Conservation (phyloP, 331 rosid genomes). For the Acacia pycnantha region DNA sequence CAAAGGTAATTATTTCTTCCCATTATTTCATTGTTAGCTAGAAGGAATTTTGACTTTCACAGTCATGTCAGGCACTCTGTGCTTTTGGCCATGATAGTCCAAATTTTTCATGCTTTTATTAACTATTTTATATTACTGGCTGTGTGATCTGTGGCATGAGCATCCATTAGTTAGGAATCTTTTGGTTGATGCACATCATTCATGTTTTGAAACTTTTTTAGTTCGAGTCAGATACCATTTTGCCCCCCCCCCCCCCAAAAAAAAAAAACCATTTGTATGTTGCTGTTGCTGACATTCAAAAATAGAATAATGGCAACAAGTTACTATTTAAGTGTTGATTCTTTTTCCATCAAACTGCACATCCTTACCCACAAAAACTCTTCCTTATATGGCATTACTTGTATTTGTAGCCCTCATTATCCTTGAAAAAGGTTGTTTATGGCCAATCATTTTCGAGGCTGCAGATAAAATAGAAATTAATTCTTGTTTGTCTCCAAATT, state of each 20-base stretch:
- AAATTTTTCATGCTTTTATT: neutral
- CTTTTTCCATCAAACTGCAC: neutral
- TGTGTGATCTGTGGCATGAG: neutral
- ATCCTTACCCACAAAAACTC: neutral
- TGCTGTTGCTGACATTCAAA: neutral
- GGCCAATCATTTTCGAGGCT: neutral
- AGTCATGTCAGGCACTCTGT: too few relatives aligned
- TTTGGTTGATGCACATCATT: neutral
- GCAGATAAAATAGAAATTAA: neutral
- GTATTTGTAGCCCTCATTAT: neutral
- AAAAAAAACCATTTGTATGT: neutral
- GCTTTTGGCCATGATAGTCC: neutral
- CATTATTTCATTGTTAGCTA: neutral
- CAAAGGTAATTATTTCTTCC: constrained; percentile 58
- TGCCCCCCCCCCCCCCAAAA: neutral
- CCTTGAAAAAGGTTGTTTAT: neutral
- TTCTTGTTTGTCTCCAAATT: constrained; percentile 12
- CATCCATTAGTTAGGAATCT: neutral
- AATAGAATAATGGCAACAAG: neutral
- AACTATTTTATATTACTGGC: neutral
- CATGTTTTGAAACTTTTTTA: neutral
- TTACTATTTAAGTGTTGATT: neutral
- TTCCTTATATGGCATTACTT: neutral
- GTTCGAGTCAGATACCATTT: neutral
- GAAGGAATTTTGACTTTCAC: neutral